Evolutionary conservation across 257 asterid species (phyloP), one percentile per base, ranked within the genome.

Genomic region (Nyctanthes arbortristis): DNA sequence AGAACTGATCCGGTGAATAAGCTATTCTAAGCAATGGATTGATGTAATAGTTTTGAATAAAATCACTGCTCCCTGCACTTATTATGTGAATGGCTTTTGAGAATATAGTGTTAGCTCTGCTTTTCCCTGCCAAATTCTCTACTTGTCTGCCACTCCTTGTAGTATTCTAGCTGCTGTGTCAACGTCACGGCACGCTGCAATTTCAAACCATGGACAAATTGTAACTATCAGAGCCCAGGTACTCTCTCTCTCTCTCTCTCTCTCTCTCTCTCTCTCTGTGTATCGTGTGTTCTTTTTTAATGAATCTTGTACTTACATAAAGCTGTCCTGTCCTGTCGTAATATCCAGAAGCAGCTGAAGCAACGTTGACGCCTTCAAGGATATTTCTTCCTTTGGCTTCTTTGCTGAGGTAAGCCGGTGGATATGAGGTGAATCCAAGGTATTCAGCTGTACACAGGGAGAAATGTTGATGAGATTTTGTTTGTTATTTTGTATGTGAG

Each of bases 271-370:
- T 8, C 0, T 49, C 0, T 49, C 1, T 49, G 10, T 6, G 27
- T 7, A 29, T 40, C 7, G 18, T 7, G 29, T 7, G 12, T 4
- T 2, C 20, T 0, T 18, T 29, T 45, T 30, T 10, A 13, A 47
- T 47, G 27, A 18, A 18, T 0, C 22, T 5, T 45, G 24, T 7
- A 66, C 76, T 80, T 80, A 90, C 96, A 73, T 81, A 88, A 49
- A 90, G 71, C 34, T 74, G 76, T 11, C 92, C 86, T 12, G 98
- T 92, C 63, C 72, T 47, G 59, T 90, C 96, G 25, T 82, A 88
- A 73, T 92, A 90, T 27, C 97, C 98, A 24, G 98, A 90, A 69
- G 97, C 93, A 52, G 97, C 96, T 3, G 98, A 92, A 5, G 96
- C 97, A 37, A 92, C 88, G 81, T 90, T 92, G 71, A 66, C 87